A percentile compares a stretch with the other conserved stretches of the same genome.
These are phyloP conservation scores for Dryadomyces quercivorus DNA, from an alignment of 2,329 filamentous ascomycete species.

Conservation along the genomic window DNA sequence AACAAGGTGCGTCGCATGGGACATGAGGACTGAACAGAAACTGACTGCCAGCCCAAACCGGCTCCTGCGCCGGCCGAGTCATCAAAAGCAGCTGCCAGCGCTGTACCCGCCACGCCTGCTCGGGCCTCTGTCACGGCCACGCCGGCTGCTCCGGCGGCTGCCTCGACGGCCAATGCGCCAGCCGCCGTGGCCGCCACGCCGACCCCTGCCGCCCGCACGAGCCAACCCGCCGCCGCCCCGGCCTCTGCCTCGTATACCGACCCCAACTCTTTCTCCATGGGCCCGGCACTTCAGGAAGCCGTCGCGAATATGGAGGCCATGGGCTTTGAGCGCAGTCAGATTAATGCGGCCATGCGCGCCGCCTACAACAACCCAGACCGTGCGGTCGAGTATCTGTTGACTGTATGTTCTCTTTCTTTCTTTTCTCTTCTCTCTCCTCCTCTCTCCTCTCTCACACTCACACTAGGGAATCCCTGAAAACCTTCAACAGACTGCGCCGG, in stretches of 20 bases:
- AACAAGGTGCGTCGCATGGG: slow-evolving; percentile 57
- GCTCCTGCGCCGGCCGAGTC: slow-evolving; percentile 24
- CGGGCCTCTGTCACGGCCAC: slow-evolving; percentile 29
- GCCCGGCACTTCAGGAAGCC: slow-evolving; percentile 66
- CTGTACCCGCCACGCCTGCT: slow-evolving; percentile 33
- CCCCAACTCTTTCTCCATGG: slow-evolving; percentile 75
- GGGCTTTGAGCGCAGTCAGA: slow-evolving; percentile 82
- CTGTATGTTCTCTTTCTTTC: slow-evolving; percentile 29
- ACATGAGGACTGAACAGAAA: background rate
- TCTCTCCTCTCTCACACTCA: too few relatives aligned
- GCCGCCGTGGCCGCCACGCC: slow-evolving; percentile 33
- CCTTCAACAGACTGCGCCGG: slow-evolving; percentile 38
- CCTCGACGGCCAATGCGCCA: slow-evolving; percentile 32
- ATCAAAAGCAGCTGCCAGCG: slow-evolving; percentile 17
- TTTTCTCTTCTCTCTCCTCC: too few relatives aligned
- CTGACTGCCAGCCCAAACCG: slow-evolving; percentile 49
- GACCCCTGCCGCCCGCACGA: slow-evolving; percentile 22
- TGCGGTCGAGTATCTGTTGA: slow-evolving; percentile 91
- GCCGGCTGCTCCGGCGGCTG: slow-evolving; percentile 35
- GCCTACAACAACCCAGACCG: slow-evolving; percentile 96
- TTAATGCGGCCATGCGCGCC: slow-evolving; percentile 88
- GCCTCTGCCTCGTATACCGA: slow-evolving; percentile 45
- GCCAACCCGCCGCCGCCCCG: slow-evolving; percentile 6
- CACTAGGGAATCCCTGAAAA: slow-evolving; percentile 90
- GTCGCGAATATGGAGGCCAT: slow-evolving; percentile 93